Evolutionary conservation across 75 land plant species (phyloP).

Genomic region (Azolla pinnata): DNA sequence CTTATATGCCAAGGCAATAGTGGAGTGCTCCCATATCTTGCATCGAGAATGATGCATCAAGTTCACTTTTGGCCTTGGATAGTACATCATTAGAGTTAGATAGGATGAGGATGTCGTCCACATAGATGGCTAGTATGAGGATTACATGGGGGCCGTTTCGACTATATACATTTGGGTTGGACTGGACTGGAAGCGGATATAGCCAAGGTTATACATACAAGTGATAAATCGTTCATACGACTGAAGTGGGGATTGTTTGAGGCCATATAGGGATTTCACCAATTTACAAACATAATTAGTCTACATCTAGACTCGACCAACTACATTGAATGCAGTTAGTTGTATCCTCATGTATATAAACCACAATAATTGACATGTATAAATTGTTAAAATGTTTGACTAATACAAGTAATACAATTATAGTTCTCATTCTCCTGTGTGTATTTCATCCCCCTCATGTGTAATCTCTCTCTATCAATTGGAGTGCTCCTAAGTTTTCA

Average conservation of each 20-base stretch:
- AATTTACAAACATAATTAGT: conserved; percentile 10
- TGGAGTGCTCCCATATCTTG: neutral
- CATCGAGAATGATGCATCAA: conserved; percentile 12
- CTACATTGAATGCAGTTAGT: no score
- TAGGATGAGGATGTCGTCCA: conserved; percentile 13
- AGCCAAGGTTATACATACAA: neutral
- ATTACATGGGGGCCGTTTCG: neutral
- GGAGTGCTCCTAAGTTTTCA: no score
- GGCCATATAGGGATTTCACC: conserved; percentile 5
- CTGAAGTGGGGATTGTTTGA: conserved; percentile 12
- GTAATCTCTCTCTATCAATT: no score
- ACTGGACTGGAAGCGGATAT: neutral
- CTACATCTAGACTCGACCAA: no score
- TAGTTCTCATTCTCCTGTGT: no score
- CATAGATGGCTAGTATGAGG: conserved; percentile 8
- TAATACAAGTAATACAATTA: no score
- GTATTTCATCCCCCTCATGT: no score
- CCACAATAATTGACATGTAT: no score
- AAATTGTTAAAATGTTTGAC: no score
- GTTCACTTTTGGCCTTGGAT: conserved; percentile 21
- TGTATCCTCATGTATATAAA: no score
- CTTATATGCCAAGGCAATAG: conserved; percentile 3
- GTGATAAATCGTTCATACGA: neutral
- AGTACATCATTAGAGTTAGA: conserved; percentile 7
- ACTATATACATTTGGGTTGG: conserved; percentile 6